These are phyloP conservation scores for Trichoderma asperelloides DNA, from an alignment of 495 filamentous ascomycete genomes.

Conservation along the genomic window DNA sequence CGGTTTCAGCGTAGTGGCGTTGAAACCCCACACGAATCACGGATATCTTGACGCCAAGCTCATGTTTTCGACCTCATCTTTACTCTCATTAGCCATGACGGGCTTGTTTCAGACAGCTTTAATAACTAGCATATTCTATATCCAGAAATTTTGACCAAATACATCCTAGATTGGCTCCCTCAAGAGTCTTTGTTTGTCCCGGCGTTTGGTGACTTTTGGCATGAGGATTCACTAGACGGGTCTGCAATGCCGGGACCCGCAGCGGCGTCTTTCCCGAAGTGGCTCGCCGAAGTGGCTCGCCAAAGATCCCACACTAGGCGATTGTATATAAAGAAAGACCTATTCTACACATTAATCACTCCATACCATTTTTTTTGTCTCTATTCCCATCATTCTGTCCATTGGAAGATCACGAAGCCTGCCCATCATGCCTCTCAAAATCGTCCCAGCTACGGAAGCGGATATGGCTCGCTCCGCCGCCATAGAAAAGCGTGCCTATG, in stretches of 20 bases:
- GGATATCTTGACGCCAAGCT: not conserved
- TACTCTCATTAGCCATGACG: not conserved
- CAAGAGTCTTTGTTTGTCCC: too few relatives aligned
- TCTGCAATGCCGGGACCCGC: not conserved
- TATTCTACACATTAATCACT: too few relatives aligned
- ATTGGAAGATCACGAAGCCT: too few relatives aligned
- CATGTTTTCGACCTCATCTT: not conserved
- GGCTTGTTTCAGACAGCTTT: not conserved
- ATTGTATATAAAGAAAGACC: too few relatives aligned
- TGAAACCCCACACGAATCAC: not conserved
- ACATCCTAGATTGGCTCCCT: too few relatives aligned
- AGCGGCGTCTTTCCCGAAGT: not conserved
- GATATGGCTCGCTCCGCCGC: not conserved
- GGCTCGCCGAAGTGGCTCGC: not conserved
- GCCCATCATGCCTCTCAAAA: slow-evolving; percentile 6
- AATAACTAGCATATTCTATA: not conserved
- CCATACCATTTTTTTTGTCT: not conserved
- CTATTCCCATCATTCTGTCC: too few relatives aligned
- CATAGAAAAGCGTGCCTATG: not conserved
- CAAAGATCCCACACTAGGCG: not conserved
- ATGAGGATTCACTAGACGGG: not conserved
- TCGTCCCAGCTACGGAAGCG: not conserved
- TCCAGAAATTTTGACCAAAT: too few relatives aligned
- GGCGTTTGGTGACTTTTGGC: too few relatives aligned
- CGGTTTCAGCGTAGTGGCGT: not conserved